Evolutionary conservation across 441 rosid species (phyloP), one percentile per base, ranked within the genome.

Genomic region (Sinapis alba): DNA sequence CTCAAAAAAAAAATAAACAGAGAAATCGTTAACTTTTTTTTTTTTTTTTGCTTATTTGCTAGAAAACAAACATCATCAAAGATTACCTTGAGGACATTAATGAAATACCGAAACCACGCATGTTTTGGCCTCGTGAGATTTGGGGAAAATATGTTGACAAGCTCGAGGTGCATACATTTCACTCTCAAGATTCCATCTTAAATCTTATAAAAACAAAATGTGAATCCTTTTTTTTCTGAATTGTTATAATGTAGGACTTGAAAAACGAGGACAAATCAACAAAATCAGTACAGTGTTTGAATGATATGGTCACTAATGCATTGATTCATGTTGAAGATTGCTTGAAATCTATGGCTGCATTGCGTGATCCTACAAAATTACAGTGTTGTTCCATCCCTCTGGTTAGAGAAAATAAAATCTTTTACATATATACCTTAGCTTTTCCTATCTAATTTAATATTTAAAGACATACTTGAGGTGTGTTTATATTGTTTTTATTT

Each of bases 101-200:
- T 72, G 98, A 92, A 85, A 86, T 94, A 81, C 97, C 96, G 5
- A 89, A 89, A 84, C 79, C 91, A 0, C 93, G 95, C 79, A 90
- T 89, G 97, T 94, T 92, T 72, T 94, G 97, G 97, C 98, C 97
- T 80, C 90, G 86, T 3, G 81, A 89, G 72, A 92, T 88, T 62
- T 92, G 97, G 97, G 81, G 87, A 68, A 87, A 88, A 87, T 91
- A 93, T 80, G 94, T 81, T 15, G 75, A 77, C 72, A 90, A 94
- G 76, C 97, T 92, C 5, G 97, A 92, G 97, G 97, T 91, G 59
- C 58, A 38, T 68, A 26, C 70, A 50, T 16, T 9, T 16, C 53
- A 27, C n/a, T 62, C 53, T 66, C 47, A 28, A 38, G 27, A 43
- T 43, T 27, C 45, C 58, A 71, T 45, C n/a, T 36, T 36, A 36